phyloP scores from a whole-genome alignment of 2,329 filamentous ascomycete species.

The Nothophaeocryptopus gaeumannii region DNA sequence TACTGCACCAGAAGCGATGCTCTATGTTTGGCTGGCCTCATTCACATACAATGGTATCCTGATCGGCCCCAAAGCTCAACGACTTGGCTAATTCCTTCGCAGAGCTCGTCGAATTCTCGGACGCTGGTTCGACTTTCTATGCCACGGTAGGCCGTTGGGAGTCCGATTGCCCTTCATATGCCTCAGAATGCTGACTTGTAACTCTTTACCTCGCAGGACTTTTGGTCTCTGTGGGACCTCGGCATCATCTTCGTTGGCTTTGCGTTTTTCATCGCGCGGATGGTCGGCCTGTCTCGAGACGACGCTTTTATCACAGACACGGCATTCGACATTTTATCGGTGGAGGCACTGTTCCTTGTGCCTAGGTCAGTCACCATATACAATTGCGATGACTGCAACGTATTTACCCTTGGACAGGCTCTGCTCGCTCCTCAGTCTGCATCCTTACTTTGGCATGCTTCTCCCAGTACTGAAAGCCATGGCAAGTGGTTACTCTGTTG shows the following conservation, averaged over 20 bases:
- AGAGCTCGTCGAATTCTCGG: constrained; percentile 70
- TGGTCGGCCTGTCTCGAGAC: constrained; percentile 62
- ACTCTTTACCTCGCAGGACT: constrained; percentile 47
- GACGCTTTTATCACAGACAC: constrained; percentile 66
- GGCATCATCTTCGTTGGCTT: constrained; percentile 34
- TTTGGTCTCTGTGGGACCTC: constrained; percentile 70
- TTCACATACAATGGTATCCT: constrained; percentile 76
- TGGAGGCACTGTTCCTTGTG: constrained; percentile 87
- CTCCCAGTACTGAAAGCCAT: constrained; percentile 92
- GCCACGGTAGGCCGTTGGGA: constrained; percentile 45
- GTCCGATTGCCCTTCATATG: too few species aligned
- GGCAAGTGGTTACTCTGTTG: constrained; percentile 46
- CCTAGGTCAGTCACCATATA: constrained; percentile 52
- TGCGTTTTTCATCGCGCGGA: constrained; percentile 66
- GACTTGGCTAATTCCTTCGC: background rate
- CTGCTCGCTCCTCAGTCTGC: constrained; percentile 80
- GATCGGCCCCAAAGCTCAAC: constrained; percentile 18
- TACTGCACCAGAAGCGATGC: constrained; percentile 64
- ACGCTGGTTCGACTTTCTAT: constrained; percentile 85
- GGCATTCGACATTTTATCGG: constrained; percentile 82
- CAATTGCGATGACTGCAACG: background rate
- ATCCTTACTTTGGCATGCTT: constrained; percentile 84
- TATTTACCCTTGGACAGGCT: constrained; percentile 51
- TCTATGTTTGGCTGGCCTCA: constrained; percentile 83
- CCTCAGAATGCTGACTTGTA: too few species aligned